Evolutionary conservation across 2,329 filamentous ascomycete species (phyloP), one percentile per base, ranked within the genome.

Genomic region (Colletotrichum simmondsii): DNA sequence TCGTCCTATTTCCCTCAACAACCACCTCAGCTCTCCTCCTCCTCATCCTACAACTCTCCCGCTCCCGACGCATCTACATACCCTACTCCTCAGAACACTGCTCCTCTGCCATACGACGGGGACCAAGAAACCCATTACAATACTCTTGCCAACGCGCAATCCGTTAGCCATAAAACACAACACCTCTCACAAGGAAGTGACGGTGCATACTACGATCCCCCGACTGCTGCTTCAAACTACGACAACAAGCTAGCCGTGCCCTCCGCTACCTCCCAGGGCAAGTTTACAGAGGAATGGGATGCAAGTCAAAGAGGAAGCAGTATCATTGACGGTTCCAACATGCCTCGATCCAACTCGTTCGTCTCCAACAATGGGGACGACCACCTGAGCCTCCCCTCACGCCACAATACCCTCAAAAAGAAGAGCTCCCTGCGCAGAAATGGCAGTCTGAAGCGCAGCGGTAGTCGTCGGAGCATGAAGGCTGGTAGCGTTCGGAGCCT

Each of bases 401-500:
- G 88, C 54, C 84, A 84, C 61, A 94, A 94, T 72, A 98, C 95
- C 0, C 87, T 98, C 77, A 97, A 94, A 86, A 98, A 98, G 87
- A 97, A 95, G 83, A 87, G 86, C 28, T 97, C 95, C 11, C 80
- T 98, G 71, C 92, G 92, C 76, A 90, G 93, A 78, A 91, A 88
- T 73, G 89, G 87, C 52, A 97, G 95, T 79, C 80, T 98, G 76
- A 93, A 92, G 82, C 92, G 95, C 77, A 95, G 92, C 80, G 88
- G 91, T 75, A 98, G 95, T 82, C 92, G 93, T 66, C 90, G 92
- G 77, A 97, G 94, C 81, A 90, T 94, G 83, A 92, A 92, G 79
- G 94, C 95, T 32, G 95, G 95, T 68, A 97, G 95, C 80, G 94
- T 98, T 64, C 91, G 92, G 77, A 97, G 95, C 78, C 87, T 97